Evolutionary conservation across 306 rosid genomes (phyloP), one percentile per base, ranked within the genome.

Genomic region (Morella rubra): DNA sequence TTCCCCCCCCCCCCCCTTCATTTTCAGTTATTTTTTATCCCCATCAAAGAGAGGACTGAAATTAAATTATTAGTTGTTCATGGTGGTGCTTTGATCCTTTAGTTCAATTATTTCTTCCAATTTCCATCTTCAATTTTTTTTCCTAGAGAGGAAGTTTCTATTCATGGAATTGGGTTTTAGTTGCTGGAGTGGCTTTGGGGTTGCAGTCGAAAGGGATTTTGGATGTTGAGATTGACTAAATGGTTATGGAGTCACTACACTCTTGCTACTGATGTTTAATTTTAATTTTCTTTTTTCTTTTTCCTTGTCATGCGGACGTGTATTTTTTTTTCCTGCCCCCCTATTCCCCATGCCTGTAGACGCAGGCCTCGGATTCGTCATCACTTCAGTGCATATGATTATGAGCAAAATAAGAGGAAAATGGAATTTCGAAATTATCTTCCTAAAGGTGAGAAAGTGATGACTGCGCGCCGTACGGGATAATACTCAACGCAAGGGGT

Each of bases 31-130:
- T 16, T 65, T 73, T 65, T 65, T 65, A 56, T 60, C 75, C 72
- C 37, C 73, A 79, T 70, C 58, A 27, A 55, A 80, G 42, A 81
- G 75, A 74, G 64, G 59, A 71, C 78, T 40, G 32, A 51, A 71
- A 74, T 58, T 71, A 49, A 78, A 81, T 54, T 81, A 84, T 81
- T 78, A 72, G 53, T 75, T 81, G 85, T 75, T 62, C 59, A 80
- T 80, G 75, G 87, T 77, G 83, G 81, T 86, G 84, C 54, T 85
- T 77, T 59, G 78, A 76, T 82, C 84, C 81, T 74, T 67, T 41
- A n/a, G 81, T 83, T 80, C 79, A 55, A 71, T 51, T 84, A 66
- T 66, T 83, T 79, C 72, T 75, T 79, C 61, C 44, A 55, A 7
- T 73, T 44, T 40, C 56, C 56, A 22, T 45, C 50, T 42, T 49